Conservation (phyloP, 2,329 filamentous ascomycete genomes). For the Endoconidiophora polonica region DNA sequence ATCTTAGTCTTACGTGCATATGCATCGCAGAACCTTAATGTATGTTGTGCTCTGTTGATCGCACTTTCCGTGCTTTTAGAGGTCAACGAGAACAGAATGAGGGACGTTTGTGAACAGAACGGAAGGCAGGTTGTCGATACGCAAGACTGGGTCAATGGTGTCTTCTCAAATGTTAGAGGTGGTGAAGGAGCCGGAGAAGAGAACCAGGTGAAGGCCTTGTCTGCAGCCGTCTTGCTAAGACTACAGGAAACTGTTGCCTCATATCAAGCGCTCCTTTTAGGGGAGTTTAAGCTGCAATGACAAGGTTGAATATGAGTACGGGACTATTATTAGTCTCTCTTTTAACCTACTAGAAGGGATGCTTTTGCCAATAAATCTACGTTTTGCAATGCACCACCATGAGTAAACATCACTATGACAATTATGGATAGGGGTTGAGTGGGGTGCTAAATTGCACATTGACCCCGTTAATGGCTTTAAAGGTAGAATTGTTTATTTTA, state of each 20-base stretch:
- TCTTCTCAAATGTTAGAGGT: constrained; percentile 48
- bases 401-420: no score
- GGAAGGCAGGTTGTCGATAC: constrained; percentile 70
- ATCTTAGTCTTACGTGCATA: constrained; percentile 50
- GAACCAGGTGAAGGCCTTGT: constrained; percentile 61
- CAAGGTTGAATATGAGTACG: no score
- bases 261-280: constrained; percentile 62
- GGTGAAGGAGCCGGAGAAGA: constrained; percentile 44
- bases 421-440: no score
- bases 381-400: no score
- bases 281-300: constrained; percentile 27
- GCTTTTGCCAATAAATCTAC: no score
- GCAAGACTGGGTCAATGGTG: constrained; percentile 63
- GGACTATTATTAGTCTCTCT: no score
- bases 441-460: no score
- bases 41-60: constrained; percentile 63
- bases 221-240: constrained; percentile 61
- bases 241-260: constrained; percentile 68
- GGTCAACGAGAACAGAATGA: constrained; percentile 57
- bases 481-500: no score
- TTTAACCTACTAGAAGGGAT: no score
- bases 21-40: constrained; percentile 42
- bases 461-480: no score
- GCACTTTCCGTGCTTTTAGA: constrained; percentile 67
- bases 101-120: constrained; percentile 55